Conservation (phyloP, 1,284 basidiomycete genomes). For the Neolentinus lepideus region DNA sequence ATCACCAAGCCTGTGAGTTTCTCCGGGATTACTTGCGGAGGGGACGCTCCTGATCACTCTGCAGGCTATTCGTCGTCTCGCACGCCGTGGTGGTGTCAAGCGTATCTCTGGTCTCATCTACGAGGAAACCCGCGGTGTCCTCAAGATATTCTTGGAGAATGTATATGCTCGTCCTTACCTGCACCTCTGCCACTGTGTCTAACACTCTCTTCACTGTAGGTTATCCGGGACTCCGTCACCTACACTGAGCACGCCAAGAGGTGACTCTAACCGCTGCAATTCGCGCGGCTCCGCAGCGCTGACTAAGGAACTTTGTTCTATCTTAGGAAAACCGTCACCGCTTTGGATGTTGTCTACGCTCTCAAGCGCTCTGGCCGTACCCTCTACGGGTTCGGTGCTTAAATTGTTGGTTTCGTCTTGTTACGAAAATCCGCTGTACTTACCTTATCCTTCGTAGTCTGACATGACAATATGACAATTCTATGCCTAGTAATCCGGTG, state of each 20-base stretch:
- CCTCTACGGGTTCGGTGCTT: slow-evolving; percentile 76
- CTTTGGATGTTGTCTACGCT: slow-evolving; percentile 77
- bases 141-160: slow-evolving; percentile 78
- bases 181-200: not conserved
- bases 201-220: not conserved
- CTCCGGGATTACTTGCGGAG: not conserved
- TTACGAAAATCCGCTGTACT: too few relatives aligned
- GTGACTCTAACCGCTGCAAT: not conserved
- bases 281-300: not conserved
- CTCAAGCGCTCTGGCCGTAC: slow-evolving; percentile 80
- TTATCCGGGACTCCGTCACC: slow-evolving; percentile 85
- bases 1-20: slow-evolving; percentile 43
- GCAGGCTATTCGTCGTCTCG: slow-evolving; percentile 77
- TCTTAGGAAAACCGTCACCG: slow-evolving; percentile 71
- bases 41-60: not conserved
- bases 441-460: too few relatives aligned
- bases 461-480: not conserved
- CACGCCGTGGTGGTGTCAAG: slow-evolving; percentile 81
- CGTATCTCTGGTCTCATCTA: slow-evolving; percentile 82
- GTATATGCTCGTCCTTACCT: slow-evolving; percentile 8
- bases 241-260: slow-evolving; percentile 56
- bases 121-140: slow-evolving; percentile 77
- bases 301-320: not conserved
- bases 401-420: too few relatives aligned
- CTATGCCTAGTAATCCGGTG: not conserved